These are phyloP conservation scores for Pholiota adiposa DNA, from an alignment of 1,284 basidiomycete genomes.

Conservation along the genomic window DNA sequence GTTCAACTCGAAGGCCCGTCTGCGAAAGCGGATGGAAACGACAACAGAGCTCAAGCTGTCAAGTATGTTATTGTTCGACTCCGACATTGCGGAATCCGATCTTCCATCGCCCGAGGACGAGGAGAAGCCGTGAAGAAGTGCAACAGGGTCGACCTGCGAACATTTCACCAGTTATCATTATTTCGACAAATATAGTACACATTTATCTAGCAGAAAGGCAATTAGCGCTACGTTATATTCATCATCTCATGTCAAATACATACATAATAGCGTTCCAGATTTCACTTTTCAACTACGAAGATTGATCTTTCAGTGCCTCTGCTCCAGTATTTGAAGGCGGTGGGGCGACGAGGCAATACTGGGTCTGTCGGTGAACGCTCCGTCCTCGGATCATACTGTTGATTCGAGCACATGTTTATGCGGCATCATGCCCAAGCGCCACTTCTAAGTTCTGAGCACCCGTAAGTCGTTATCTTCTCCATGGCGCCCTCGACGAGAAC, in stretches of 20 bases:
- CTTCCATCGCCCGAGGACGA: not conserved
- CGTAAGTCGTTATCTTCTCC: not conserved
- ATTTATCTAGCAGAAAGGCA: too few relatives aligned
- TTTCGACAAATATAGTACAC: not conserved
- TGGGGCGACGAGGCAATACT: too few relatives aligned
- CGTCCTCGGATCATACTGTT: too few relatives aligned
- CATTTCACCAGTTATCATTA: not conserved
- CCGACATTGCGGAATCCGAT: not conserved
- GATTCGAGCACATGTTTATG: not conserved
- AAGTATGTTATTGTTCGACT: slow-evolving; percentile 6
- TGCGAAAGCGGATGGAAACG: slow-evolving; percentile 7
- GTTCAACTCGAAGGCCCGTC: slow-evolving; percentile 9
- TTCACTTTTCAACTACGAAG: too few relatives aligned
- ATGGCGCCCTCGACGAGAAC: too few relatives aligned
- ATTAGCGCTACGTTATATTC: too few relatives aligned
- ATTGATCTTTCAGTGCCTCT: too few relatives aligned
- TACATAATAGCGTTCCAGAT: too few relatives aligned
- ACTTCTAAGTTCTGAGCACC: not conserved
- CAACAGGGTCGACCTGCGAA: not conserved
- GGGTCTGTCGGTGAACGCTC: too few relatives aligned
- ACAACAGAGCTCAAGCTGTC: slow-evolving; percentile 7
- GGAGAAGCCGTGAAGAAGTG: not conserved
- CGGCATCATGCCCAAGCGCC: not conserved
- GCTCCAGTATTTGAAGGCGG: too few relatives aligned
- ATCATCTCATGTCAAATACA: too few relatives aligned